These are phyloP conservation scores for Teunomyces aglyptinius DNA, from an alignment of 805 yeast species.

Conservation along the genomic window DNA sequence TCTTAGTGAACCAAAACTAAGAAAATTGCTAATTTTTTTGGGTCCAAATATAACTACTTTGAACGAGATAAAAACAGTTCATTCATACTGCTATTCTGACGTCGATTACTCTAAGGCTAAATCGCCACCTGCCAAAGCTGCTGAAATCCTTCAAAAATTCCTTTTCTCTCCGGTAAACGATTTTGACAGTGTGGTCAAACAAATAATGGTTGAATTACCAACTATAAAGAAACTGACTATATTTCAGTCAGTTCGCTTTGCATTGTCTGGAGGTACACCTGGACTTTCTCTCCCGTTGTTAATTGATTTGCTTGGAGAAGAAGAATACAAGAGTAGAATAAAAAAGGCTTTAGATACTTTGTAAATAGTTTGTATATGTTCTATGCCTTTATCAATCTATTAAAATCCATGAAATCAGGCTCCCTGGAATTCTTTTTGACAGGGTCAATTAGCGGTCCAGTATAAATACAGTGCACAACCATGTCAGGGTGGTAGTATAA, in stretches of 20 bases:
- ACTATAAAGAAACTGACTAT: constrained; percentile 36
- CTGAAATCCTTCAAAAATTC: constrained; percentile 15
- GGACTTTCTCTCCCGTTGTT: constrained; percentile 67
- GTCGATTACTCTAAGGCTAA: constrained; percentile 27
- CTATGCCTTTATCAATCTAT: constrained; percentile 10
- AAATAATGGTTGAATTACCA: constrained; percentile 3
- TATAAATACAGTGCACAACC: constrained; percentile 78
- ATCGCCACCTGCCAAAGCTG: constrained; percentile 12
- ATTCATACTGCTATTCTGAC: constrained; percentile 48
- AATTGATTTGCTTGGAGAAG: constrained; percentile 52
- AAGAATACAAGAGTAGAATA: constrained; percentile 30
- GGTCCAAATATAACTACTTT: constrained; percentile 52
- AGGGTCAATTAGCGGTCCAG: constrained; percentile 34
- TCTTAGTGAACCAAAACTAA: constrained; percentile 30
- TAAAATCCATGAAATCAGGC: constrained; percentile 34
- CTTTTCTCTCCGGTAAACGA: constrained; percentile 10
- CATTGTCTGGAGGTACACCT: constrained; percentile 65
- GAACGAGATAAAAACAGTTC: constrained; percentile 48
- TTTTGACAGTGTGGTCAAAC: constrained; percentile 14
- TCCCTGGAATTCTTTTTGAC: constrained; percentile 12
- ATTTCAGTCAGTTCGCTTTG: constrained; percentile 61
- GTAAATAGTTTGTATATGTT: constrained; percentile 3
- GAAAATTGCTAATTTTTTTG: constrained; percentile 39
- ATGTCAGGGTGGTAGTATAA: constrained; percentile 74
- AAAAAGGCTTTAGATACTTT: constrained; percentile 1